Evolutionary conservation across 2,329 filamentous ascomycete genomes (phyloP), one percentile per base, ranked within the genome.

Genomic region (Aspergillus thermomutatus): DNA sequence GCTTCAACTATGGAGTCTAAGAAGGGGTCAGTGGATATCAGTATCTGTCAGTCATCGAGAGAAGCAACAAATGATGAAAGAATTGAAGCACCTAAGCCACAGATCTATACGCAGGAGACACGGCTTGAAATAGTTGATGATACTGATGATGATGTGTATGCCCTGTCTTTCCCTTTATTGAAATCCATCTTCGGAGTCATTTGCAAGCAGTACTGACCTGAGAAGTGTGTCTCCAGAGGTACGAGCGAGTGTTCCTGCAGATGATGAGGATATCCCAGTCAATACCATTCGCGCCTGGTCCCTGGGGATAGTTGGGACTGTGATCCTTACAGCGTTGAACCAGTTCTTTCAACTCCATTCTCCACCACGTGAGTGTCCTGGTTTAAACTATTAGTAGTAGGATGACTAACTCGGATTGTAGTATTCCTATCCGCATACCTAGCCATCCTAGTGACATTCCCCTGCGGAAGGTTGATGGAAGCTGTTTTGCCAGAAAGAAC

Each of bases 271-370:
- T 8, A 17, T 57, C 26, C 57, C 64, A 14, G 54, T 57, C 37
- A 65, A 64, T 34, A 66, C 63, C n/a, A 61, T 66, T 43, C 61
- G 64, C 41, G 76, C 72, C n/a, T 79, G 77, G 77, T 58, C 74
- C 19, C 62, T 79, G 0, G 77, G 77, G 1, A 68, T 79, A 43
- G 64, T 74, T 2, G 50, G 52, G 8, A 57, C 58, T 7, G 48
- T 63, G 25, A 14, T 64, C 19, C 40, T 63, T 8, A 57, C 53
- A 5, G 61, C 53, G 0, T 40, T 64, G 43, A 64, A 64, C 25
- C 60, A 63, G 48, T 56, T 64, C 45, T 63, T 64, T 49, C 51
- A 52, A 28, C 23, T 59, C 25, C 53, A 50, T 56, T 34, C 56
- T 50, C 52, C 60, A 40, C 54, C 61, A 21, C n/a, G 49, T 59